Percentiles rank a stretch among this genome's conserved stretches.
These are phyloP conservation scores for Candida neerlandica DNA, from an alignment of 1,139 yeast species.

Conservation along the genomic window DNA sequence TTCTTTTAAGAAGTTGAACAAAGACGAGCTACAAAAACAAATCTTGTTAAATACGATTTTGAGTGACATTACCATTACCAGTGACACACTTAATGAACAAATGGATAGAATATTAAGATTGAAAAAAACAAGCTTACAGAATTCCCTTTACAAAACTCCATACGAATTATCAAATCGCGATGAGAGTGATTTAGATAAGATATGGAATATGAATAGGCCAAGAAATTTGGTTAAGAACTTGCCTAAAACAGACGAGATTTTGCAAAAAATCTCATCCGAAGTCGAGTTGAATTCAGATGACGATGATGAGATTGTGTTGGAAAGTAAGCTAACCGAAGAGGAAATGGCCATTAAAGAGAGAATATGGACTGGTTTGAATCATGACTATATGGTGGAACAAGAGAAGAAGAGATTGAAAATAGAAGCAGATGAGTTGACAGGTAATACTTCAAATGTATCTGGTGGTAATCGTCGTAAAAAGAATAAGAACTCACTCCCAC, in stretches of 20 bases:
- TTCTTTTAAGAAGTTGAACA: constrained; percentile 8
- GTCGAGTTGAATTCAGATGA: constrained; percentile 63
- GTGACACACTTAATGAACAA: constrained; percentile 17
- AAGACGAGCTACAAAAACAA: constrained; percentile 18
- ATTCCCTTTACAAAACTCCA: constrained; percentile 18
- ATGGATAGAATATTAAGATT: constrained; percentile 18
- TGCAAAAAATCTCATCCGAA: constrained; percentile 58
- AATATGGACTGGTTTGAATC: constrained; percentile 87
- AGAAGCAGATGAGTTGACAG: constrained; percentile 84
- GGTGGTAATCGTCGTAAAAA: constrained; percentile 34
- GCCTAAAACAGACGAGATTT: constrained; percentile 58
- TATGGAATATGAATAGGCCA: constrained; percentile 47
- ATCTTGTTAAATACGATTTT: constrained; percentile 23
- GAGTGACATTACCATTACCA: constrained; percentile 28
- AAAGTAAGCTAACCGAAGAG: constrained; percentile 60
- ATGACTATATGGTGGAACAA: constrained; percentile 82
- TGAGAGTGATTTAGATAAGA: constrained; percentile 12
- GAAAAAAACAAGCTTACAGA: constrained; percentile 17
- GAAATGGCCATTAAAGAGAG: constrained; percentile 73
- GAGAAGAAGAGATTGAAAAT: constrained; percentile 80
- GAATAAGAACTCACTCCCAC: constrained; percentile 26
- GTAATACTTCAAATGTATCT: constrained; percentile 59
- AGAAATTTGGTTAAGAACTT: constrained; percentile 50
- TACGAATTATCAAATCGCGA: constrained; percentile 13
- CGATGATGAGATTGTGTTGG: constrained; percentile 76